phyloP scores from a whole-genome alignment of 2,329 filamentous ascomycete species.

The Teratosphaeria gauchensis region DNA sequence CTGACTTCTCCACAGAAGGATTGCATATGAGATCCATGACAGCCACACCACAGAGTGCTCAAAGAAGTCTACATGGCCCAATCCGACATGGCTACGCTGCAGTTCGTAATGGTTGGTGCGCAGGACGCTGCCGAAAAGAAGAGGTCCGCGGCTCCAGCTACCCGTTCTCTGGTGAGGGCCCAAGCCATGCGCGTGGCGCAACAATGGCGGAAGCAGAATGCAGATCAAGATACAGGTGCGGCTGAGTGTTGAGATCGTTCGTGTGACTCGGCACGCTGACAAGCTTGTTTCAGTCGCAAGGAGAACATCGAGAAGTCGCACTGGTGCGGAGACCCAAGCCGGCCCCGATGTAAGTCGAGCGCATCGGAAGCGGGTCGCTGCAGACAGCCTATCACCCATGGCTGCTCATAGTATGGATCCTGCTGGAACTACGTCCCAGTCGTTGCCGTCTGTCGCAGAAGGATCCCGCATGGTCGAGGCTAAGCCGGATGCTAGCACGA shows the following conservation, averaged over 20 bases:
- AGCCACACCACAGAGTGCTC: not conserved
- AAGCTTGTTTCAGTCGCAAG: not conserved
- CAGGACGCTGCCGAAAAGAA: not conserved
- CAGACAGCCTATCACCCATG: not conserved
- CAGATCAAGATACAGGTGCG: not conserved
- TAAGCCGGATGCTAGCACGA: not conserved
- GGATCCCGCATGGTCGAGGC: not conserved
- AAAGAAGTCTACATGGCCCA: not conserved
- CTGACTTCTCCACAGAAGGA: not conserved
- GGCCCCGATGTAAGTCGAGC: not conserved
- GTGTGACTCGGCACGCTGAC: not conserved
- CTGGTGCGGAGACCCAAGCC: not conserved
- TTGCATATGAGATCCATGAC: not conserved
- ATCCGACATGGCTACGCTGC: not conserved
- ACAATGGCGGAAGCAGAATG: not conserved
- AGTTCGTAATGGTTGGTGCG: not conserved
- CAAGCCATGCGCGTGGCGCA: not conserved
- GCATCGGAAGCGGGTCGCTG: not conserved
- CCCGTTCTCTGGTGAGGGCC: not conserved
- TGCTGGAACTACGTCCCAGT: not conserved
- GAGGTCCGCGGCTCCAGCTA: not conserved
- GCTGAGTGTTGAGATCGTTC: not conserved
- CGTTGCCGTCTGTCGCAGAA: not conserved
- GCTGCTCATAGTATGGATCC: not conserved
- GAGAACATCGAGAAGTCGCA: not conserved